These are phyloP conservation scores for Lobulomyces angularis DNA, from an alignment of 192 early-diverging fungal genomes.

Conservation along the genomic window DNA sequence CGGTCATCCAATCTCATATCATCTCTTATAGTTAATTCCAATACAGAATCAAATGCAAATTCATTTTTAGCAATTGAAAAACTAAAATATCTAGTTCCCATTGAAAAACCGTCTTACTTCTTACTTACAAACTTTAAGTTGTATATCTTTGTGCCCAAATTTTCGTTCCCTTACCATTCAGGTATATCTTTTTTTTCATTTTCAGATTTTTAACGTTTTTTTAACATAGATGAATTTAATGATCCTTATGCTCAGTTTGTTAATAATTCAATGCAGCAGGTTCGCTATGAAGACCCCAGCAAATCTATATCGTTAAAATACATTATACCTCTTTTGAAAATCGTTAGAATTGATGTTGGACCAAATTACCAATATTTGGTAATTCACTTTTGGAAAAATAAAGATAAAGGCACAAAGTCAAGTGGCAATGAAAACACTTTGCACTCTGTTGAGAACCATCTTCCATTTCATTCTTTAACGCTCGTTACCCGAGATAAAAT, in stretches of 20 bases:
- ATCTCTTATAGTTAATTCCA: conserved; percentile 3
- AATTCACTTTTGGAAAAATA: conserved; percentile 15
- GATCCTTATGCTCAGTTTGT: conserved; percentile 8
- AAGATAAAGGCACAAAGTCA: background rate
- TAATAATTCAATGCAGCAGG: conserved; percentile 10
- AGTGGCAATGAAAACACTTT: too few species aligned
- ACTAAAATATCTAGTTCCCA: conserved; percentile 7
- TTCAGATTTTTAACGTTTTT: too few species aligned
- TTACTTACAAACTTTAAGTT: conserved; percentile 25
- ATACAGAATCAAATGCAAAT: background rate
- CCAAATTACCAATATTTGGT: conserved; percentile 31
- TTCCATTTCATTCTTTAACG: too few species aligned
- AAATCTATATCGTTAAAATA: conserved; percentile 17
- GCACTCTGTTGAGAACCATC: too few species aligned
- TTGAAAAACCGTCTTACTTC: conserved; percentile 24
- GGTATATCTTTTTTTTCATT: too few species aligned
- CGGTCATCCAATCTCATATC: conserved; percentile 7
- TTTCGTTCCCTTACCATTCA: conserved; percentile 19
- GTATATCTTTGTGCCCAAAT: conserved; percentile 30
- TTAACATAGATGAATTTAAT: background rate
- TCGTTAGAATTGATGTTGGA: conserved; percentile 38
- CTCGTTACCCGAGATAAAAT: too few species aligned
- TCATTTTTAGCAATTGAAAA: conserved; percentile 1
- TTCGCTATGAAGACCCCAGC: conserved; percentile 23
- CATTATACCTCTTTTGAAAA: conserved; percentile 11